Percentiles rank a stretch among this genome's conserved stretches.
Evolutionary conservation across 2,329 filamentous ascomycete species (phyloP).

Genomic region (Apiospora saccharicola): DNA sequence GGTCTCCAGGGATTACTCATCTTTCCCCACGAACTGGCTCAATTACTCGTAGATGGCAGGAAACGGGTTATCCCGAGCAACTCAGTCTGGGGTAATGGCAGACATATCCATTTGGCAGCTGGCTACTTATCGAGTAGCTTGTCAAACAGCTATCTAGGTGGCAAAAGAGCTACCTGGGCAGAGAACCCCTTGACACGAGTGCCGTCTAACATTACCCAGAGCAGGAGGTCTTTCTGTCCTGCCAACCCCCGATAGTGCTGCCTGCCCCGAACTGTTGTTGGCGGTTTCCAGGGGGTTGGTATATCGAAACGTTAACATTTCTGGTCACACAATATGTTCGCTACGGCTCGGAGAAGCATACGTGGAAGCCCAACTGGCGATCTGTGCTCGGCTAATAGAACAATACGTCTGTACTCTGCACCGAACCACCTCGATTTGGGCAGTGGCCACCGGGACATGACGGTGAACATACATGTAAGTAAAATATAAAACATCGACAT

Average conservation of each 20-base stretch:
- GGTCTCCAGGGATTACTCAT: neutral
- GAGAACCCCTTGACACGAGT: neutral
- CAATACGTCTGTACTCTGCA: too few relatives aligned
- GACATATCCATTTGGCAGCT: neutral
- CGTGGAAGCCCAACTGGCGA: too few relatives aligned
- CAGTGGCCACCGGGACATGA: neutral
- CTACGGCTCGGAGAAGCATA: too few relatives aligned
- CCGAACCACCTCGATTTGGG: too few relatives aligned
- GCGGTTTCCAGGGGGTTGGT: too few relatives aligned
- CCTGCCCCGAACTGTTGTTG: neutral
- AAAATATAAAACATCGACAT: too few relatives aligned
- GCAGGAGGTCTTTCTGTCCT: neutral
- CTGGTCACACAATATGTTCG: too few relatives aligned
- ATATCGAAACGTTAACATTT: too few relatives aligned
- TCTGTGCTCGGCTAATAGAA: too few relatives aligned
- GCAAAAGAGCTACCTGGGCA: neutral
- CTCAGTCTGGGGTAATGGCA: neutral
- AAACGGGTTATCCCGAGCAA: neutral
- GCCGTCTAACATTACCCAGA: neutral
- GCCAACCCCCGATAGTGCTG: neutral
- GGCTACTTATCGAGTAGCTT: neutral
- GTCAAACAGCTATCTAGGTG: neutral
- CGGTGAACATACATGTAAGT: neutral
- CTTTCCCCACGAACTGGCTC: neutral
- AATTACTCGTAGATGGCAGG: neutral